These are phyloP conservation scores for Comarum palustre DNA, from an alignment of 306 rosid species.

Conservation along the genomic window DNA sequence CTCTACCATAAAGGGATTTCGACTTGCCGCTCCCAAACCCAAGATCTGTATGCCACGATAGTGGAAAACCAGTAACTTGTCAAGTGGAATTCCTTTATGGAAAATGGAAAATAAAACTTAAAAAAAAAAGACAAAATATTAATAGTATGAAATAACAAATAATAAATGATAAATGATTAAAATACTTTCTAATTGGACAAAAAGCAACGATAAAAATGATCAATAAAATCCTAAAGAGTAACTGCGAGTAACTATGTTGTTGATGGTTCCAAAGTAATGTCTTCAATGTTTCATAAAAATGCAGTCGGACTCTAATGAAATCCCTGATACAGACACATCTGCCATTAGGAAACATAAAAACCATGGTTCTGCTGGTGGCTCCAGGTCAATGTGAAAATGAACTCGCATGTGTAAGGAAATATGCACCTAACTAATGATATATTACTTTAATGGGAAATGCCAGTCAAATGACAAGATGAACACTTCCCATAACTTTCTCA, in stretches of 20 bases:
- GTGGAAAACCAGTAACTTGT: slow-evolving; percentile 18
- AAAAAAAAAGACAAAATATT: not conserved
- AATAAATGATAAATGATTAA: not conserved
- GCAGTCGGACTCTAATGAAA: not conserved
- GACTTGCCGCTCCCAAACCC: slow-evolving; percentile 90
- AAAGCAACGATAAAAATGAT: not conserved
- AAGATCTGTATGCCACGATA: slow-evolving; percentile 70
- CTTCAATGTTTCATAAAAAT: not conserved
- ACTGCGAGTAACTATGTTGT: not conserved
- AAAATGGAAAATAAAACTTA: not conserved
- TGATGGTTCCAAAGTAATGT: not conserved
- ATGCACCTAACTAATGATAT: not conserved
- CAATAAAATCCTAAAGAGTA: not conserved
- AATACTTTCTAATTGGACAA: not conserved
- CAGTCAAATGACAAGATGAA: not conserved
- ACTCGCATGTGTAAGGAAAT: not conserved
- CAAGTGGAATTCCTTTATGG: slow-evolving; percentile 21
- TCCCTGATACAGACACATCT: not conserved
- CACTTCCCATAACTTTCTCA: not conserved
- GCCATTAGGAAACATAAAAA: not conserved
- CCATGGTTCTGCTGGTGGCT: not conserved
- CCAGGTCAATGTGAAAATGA: slow-evolving; percentile 6
- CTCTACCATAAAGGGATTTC: slow-evolving; percentile 89
- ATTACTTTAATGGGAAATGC: not conserved
- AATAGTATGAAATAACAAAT: not conserved